Percentiles rank a stretch among this genome's conserved stretches.
These are phyloP conservation scores for Chaetomium sp. DNA, from an alignment of 2,329 filamentous ascomycete species.

Conservation along the genomic window DNA sequence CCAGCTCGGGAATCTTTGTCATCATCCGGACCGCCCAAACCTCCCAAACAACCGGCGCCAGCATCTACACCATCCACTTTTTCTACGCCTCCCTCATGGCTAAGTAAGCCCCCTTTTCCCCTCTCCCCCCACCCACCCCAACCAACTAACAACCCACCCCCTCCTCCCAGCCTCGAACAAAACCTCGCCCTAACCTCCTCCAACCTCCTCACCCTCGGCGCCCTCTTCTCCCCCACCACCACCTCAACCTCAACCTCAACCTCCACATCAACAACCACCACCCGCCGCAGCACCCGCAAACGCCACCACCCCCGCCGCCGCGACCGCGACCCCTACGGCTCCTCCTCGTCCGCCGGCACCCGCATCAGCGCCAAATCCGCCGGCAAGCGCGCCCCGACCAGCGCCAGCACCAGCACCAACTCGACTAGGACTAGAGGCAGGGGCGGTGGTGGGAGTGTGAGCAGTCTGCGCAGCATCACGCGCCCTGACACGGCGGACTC, in stretches of 20 bases:
- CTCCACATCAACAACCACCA: conserved; percentile 13
- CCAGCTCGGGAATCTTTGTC: conserved; percentile 40
- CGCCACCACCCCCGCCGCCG: too few relatives aligned
- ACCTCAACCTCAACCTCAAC: conserved; percentile 16
- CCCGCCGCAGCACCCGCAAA: conserved; percentile 20
- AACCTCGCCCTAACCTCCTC: conserved; percentile 44
- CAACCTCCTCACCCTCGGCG: conserved; percentile 42
- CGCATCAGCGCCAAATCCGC: background rate
- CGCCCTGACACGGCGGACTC: conserved; percentile 19
- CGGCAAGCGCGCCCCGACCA: background rate
- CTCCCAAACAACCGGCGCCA: conserved; percentile 37
- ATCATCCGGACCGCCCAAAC: conserved; percentile 43
- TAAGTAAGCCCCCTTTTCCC: conserved; percentile 33
- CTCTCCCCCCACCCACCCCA: background rate
- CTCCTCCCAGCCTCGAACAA: conserved; percentile 39
- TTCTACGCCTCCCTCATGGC: conserved; percentile 41
- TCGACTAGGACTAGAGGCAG: too few relatives aligned
- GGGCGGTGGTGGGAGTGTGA: background rate
- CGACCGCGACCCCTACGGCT: conserved; percentile 19
- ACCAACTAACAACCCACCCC: background rate
- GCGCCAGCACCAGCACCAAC: too few relatives aligned
- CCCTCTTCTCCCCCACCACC: conserved; percentile 36
- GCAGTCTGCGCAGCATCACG: conserved; percentile 3
- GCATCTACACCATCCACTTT: conserved; percentile 38
- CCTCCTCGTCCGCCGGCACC: conserved; percentile 13